phyloP scores from a whole-genome alignment of 2,329 filamentous ascomycete species.

The Colletotrichum cordylinicola region DNA sequence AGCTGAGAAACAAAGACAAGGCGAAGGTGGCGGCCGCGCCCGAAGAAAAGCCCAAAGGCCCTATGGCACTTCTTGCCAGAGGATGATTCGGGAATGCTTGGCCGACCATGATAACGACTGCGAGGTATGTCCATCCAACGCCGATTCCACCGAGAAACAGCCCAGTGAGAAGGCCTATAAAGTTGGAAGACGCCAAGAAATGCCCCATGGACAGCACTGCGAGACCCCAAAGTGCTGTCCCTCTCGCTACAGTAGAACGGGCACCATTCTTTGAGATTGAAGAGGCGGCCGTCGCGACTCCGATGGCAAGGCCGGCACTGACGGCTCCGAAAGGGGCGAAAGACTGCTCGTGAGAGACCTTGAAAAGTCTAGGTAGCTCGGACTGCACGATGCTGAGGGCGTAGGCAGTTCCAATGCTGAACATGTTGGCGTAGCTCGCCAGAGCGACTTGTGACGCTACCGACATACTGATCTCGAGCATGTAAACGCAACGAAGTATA shows the following conservation, averaged over 20 bases:
- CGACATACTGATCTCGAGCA: not conserved
- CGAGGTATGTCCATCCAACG: not conserved
- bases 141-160: not conserved
- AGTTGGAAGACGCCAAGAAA: not conserved
- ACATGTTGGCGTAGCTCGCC: not conserved
- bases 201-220: not conserved
- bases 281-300: not conserved
- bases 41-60: not conserved
- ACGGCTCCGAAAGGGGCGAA: not conserved
- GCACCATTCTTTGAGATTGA: not conserved
- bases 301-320: not conserved
- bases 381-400: not conserved
- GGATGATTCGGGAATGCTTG: not conserved
- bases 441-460: not conserved
- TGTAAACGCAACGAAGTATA: not conserved
- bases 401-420: not conserved
- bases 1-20: not conserved
- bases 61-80: not conserved
- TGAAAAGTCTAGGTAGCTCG: not conserved
- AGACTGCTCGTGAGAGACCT: not conserved
- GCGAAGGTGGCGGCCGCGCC: not conserved
- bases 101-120: not conserved
- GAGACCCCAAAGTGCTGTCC: not conserved
- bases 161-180: not conserved
- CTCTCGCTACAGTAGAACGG: not conserved